Percentiles rank a stretch among this genome's conserved stretches.
Conservation (phyloP, 139 green algal species). For the Yamagishiella unicocca region DNA sequence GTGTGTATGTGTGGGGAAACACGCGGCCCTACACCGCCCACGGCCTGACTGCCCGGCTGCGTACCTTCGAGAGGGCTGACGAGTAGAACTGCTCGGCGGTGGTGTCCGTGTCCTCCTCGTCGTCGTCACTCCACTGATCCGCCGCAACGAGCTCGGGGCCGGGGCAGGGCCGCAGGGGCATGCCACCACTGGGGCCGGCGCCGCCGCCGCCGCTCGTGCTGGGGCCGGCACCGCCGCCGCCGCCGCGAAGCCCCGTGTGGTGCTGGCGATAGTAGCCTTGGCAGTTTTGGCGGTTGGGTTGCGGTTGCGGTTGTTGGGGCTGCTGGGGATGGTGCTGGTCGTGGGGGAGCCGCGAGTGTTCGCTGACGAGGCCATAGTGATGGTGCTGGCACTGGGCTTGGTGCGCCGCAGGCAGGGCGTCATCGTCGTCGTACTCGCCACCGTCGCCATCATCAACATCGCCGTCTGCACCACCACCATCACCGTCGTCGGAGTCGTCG, state of each 20-base stretch:
- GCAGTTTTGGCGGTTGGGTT: no score
- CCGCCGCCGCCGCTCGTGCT: not conserved
- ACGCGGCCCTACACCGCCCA: no score
- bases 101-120: conserved; percentile 51
- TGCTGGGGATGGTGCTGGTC: no score
- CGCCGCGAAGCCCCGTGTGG: not conserved
- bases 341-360: no score
- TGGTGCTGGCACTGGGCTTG: no score
- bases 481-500: not conserved
- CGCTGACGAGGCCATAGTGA: no score
- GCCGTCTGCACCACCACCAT: not conserved
- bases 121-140: conserved; percentile 40
- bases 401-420: no score
- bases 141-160: not conserved
- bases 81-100: conserved; percentile 53
- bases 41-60: no score
- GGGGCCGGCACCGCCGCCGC: not conserved
- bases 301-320: no score
- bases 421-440: no score
- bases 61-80: not conserved
- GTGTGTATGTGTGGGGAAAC: no score
- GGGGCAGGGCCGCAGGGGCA: not conserved
- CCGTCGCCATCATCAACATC: no score
- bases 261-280: not conserved
- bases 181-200: not conserved